Conservation (phyloP, 1,284 basidiomycete genomes). For the Bondarzewia mesenterica region DNA sequence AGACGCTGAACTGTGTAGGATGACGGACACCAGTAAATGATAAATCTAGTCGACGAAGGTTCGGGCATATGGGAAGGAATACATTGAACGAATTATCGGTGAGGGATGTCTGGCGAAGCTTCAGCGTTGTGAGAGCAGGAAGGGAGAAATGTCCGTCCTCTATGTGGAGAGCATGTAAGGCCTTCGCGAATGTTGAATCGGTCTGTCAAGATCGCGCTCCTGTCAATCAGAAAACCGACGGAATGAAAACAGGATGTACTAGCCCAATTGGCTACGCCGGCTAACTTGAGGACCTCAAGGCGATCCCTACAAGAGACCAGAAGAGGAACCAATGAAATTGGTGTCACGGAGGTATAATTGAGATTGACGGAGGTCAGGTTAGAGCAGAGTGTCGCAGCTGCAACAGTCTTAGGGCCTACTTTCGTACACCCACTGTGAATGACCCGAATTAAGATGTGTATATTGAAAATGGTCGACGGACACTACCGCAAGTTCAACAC, state of each 20-base stretch:
- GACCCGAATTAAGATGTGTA: neutral
- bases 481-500: constrained; percentile 46
- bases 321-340: constrained; percentile 37
- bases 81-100: constrained; percentile 38
- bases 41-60: constrained; percentile 46
- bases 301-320: constrained; percentile 29
- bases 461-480: neutral
- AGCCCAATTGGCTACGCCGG: constrained; percentile 55
- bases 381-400: constrained; percentile 33
- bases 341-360: constrained; percentile 50
- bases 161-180: constrained; percentile 25
- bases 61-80: constrained; percentile 39
- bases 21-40: constrained; percentile 55
- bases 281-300: constrained; percentile 53
- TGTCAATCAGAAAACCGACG: no score
- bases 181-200: constrained; percentile 42
- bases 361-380: constrained; percentile 44
- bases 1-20: constrained; percentile 19
- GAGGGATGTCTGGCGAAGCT: constrained; percentile 48
- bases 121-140: constrained; percentile 39
- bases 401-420: constrained; percentile 41
- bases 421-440: constrained; percentile 46
- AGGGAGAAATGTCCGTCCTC: constrained; percentile 23
- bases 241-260: constrained; percentile 15
- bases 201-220: constrained; percentile 41